phyloP scores from a whole-genome alignment of 148 eudicot species.

The Persicaria maculosa region DNA sequence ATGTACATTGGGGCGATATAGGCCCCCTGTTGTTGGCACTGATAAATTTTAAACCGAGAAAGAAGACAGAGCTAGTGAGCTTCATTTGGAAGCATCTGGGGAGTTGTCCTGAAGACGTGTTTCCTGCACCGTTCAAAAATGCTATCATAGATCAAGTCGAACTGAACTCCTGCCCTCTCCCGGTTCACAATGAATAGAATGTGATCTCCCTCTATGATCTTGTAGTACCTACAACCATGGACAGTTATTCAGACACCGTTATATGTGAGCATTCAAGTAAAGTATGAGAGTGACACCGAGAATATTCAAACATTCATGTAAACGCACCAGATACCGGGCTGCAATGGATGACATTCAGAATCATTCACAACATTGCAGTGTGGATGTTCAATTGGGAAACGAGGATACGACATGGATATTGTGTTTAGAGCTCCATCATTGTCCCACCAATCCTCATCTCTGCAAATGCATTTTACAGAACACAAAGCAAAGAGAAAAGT shows the following conservation, averaged over 20 bases:
- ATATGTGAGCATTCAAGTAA: neutral
- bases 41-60: neutral
- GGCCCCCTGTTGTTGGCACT: neutral
- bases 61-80: neutral
- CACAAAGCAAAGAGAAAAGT: neutral
- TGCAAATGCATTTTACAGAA: conserved; percentile 20
- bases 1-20: neutral
- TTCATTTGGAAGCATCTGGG: conserved; percentile 59
- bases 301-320: neutral
- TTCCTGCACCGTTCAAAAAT: conserved; percentile 92
- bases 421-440: conserved; percentile 96
- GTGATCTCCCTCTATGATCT: conserved; percentile 87
- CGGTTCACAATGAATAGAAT: conserved; percentile 77
- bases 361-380: conserved; percentile 50
- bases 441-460: conserved; percentile 99
- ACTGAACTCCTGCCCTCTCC: conserved; percentile 89
- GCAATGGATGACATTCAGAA: conserved; percentile 73
- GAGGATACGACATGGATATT: conserved; percentile 85
- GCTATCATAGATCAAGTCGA: conserved; percentile 84
- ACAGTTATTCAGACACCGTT: neutral
- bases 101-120: conserved; percentile 64
- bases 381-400: conserved; percentile 81
- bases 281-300: neutral
- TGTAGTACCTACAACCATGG: conserved; percentile 74
- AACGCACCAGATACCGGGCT: conserved; percentile 85